These are phyloP conservation scores for Pachysolen tannophilus DNA, from an alignment of 805 yeast genomes.

Conservation along the genomic window DNA sequence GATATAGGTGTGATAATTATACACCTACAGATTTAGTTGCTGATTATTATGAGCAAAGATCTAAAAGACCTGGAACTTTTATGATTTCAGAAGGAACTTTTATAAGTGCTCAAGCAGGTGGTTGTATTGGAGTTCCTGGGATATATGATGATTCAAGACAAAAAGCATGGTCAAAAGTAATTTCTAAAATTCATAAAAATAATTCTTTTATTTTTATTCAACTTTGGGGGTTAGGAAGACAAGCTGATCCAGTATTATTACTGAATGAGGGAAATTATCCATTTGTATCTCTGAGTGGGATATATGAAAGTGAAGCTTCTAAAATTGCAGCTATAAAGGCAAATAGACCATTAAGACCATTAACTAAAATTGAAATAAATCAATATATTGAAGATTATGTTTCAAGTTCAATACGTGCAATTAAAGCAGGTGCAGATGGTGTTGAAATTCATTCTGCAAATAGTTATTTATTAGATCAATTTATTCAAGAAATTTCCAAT, in stretches of 20 bases:
- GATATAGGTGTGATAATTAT: slow-evolving; percentile 21
- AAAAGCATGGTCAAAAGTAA: slow-evolving; percentile 40
- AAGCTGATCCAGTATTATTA: slow-evolving; percentile 27
- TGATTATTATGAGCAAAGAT: slow-evolving; percentile 51
- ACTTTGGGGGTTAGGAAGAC: slow-evolving; percentile 43
- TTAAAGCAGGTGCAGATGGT: slow-evolving; percentile 32
- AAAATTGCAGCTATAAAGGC: slow-evolving; percentile 25
- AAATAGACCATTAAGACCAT: slow-evolving; percentile 38
- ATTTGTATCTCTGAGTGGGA: slow-evolving; percentile 32
- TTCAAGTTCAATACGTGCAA: slow-evolving; percentile 32
- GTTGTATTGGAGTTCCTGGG: slow-evolving; percentile 39
- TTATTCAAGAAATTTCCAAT: slow-evolving; percentile 28
- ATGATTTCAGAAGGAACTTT: slow-evolving; percentile 54
- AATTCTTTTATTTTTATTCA: slow-evolving; percentile 39
- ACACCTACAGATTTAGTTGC: slow-evolving; percentile 38
- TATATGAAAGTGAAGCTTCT: slow-evolving; percentile 25
- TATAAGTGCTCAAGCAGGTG: slow-evolving; percentile 34
- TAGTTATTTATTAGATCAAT: slow-evolving; percentile 32
- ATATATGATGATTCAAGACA: slow-evolving; percentile 40
- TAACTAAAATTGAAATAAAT: slow-evolving; percentile 32
- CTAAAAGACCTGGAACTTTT: slow-evolving; percentile 48
- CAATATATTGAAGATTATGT: slow-evolving; percentile 33
- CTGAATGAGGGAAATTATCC: slow-evolving; percentile 27
- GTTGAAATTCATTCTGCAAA: slow-evolving; percentile 35
- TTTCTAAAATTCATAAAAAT: slow-evolving; percentile 41